These are phyloP conservation scores for Geosmithia morbida DNA, from an alignment of 2,329 filamentous ascomycete genomes.

Conservation along the genomic window DNA sequence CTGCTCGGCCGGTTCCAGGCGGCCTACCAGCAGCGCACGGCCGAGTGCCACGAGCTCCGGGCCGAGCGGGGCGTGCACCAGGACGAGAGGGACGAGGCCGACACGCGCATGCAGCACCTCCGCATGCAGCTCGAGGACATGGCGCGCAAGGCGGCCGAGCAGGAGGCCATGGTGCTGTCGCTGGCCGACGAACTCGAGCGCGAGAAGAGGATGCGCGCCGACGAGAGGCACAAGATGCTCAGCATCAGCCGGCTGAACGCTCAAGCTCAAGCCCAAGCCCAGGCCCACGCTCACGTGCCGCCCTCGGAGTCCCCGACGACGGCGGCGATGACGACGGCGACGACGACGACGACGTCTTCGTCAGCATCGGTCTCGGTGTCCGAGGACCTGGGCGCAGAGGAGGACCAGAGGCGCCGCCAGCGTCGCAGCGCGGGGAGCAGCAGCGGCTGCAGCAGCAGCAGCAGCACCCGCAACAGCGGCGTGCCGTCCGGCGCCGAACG, in stretches of 20 bases:
- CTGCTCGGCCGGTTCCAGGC: conserved; percentile 40
- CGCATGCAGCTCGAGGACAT: conserved; percentile 47
- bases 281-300: no score
- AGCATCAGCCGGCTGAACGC: background rate
- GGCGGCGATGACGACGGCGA: no score
- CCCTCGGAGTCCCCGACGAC: no score
- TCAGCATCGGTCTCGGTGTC: conserved; percentile 1
- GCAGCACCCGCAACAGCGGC: conserved; percentile 24
- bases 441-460: conserved; percentile 19
- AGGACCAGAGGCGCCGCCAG: conserved; percentile 30
- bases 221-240: conserved; percentile 15
- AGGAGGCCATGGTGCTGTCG: conserved; percentile 34
- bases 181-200: conserved; percentile 34
- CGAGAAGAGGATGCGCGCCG: conserved; percentile 31
- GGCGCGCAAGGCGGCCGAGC: conserved; percentile 35
- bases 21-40: conserved; percentile 40
- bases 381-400: conserved; percentile 34
- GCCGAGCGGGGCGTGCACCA: conserved; percentile 36
- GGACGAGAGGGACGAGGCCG: conserved; percentile 42
- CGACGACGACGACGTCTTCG: background rate
- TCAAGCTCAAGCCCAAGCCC: no score
- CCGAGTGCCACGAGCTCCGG: conserved; percentile 32
- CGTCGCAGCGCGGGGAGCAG: conserved; percentile 24
- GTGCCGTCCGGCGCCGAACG: conserved; percentile 4
- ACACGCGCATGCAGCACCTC: conserved; percentile 35